Evolutionary conservation across 306 rosid genomes (phyloP).

Genomic region (Adenanthera pavonina): DNA sequence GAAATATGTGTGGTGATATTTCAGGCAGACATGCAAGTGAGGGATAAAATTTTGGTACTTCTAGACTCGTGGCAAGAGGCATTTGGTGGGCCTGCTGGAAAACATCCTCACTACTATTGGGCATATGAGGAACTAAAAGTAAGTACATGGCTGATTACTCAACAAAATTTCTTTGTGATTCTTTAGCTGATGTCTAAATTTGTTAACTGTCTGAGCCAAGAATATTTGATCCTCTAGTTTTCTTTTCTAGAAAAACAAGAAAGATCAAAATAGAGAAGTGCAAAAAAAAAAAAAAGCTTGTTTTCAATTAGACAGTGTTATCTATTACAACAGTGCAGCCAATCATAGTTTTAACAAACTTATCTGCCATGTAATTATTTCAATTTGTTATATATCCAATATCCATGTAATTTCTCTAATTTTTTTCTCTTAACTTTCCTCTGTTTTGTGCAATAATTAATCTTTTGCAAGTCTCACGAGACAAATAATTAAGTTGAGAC

Average conservation of each 20-base stretch:
- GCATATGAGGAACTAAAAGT: slow-evolving; percentile 91
- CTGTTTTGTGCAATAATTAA: slow-evolving; percentile 3
- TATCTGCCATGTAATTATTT: background rate
- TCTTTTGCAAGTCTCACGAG: background rate
- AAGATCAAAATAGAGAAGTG: background rate
- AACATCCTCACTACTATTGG: slow-evolving; percentile 86
- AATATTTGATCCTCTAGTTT: background rate
- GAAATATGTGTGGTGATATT: slow-evolving; percentile 40
- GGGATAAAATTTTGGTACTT: slow-evolving; percentile 84
- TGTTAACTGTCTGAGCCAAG: background rate
- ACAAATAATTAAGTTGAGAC: slow-evolving; percentile 7
- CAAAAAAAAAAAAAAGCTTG: background rate
- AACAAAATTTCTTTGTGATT: slow-evolving; percentile 23
- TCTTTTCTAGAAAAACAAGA: background rate
- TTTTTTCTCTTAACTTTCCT: background rate
- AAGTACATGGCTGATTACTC: slow-evolving; percentile 30
- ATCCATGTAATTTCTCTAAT: background rate
- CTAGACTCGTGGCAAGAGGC: slow-evolving; percentile 97
- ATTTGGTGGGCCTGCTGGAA: slow-evolving; percentile 91
- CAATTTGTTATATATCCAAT: background rate
- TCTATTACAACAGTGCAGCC: background rate
- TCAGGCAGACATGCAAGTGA: slow-evolving; percentile 92
- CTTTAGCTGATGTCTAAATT: slow-evolving; percentile 28
- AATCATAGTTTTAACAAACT: background rate
- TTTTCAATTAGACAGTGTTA: background rate